Evolutionary conservation across 768 basidiomycete genomes (phyloP), one percentile per base, ranked within the genome.

Genomic region (Rhodotorula toruloides): DNA sequence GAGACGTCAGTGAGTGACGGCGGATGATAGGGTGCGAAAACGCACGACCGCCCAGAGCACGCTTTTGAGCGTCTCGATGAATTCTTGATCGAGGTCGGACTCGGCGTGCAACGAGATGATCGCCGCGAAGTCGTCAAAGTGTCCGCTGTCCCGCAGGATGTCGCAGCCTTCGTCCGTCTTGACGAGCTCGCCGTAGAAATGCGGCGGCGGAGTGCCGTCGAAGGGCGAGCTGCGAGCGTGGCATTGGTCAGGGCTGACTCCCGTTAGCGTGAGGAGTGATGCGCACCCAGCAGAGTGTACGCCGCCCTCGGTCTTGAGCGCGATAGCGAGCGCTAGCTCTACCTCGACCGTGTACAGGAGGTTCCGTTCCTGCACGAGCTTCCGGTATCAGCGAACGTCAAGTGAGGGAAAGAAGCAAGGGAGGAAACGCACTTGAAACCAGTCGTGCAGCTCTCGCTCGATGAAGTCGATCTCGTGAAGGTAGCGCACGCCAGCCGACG

Each of bases 161-260:
- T 89, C 88, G 77, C 92, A 94, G 0, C 96, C 96, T 54, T 93
- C 86, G 61, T 89, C 88, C 6, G 96, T 98, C 77, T 96, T 97
- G 52, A 92, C 87, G 84, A 98, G 89, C 77, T 97, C 94, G 29
- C 94, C 94, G 73, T 97, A 94, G 78, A 99, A 98, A 77, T 99
- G 93, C 3, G 89, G 86, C 4, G 94, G 96, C 19, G 91, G 89
- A 17, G 87, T 86, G 19, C 88, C 88, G 58, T 92, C 91, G 63
- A 89, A 90, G 27, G 83, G 82, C n/a, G 60, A 86, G 87, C 73
- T 13, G 29, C 16, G 12, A 22, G 31, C 4, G 16, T 9, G 31
- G 27, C 1, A 43, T 3, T 29, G 8, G 43, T 60, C 37, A 70
- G 54, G 56, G 43, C 32, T 29, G 7, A 0, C 0, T 8, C 31